A percentile compares a stretch with the other conserved stretches of the same genome.
phyloP scores from a whole-genome alignment of 169 alveolate species.

The Cryptosporidium viatorum region DNA sequence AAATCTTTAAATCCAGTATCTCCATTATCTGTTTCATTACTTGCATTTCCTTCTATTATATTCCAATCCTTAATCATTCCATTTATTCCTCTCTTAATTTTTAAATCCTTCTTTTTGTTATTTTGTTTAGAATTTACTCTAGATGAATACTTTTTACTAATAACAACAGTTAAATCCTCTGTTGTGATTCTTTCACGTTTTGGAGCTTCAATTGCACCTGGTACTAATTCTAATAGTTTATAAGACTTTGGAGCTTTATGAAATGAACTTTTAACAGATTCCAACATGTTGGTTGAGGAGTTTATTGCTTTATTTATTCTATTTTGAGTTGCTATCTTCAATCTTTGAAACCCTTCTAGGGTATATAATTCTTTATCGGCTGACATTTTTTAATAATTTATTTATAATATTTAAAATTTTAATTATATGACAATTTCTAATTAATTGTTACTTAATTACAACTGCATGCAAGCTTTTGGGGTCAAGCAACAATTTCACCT shows the following conservation, averaged over 20 bases:
- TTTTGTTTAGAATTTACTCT: not conserved
- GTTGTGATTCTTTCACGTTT: not conserved
- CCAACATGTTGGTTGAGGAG: constrained; percentile 46
- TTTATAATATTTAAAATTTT: not conserved
- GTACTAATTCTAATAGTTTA: constrained; percentile 8
- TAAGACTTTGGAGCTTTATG: constrained; percentile 36
- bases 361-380: constrained; percentile 12
- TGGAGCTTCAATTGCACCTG: constrained; percentile 71
- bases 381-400: not conserved
- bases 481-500: not conserved
- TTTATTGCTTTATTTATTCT: constrained; percentile 59
- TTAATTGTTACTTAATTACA: not conserved
- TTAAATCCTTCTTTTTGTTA: constrained; percentile 23
- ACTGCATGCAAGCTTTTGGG: not conserved
- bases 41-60: constrained; percentile 19
- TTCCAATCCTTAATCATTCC: constrained; percentile 51
- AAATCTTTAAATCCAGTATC: constrained; percentile 32
- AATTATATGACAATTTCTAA: not conserved
- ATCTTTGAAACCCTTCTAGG: constrained; percentile 18
- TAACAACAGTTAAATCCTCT: constrained; percentile 22
- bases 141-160: constrained; percentile 56
- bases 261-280: constrained; percentile 28
- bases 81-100: constrained; percentile 40
- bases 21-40: not conserved
- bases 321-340: not conserved